These are phyloP conservation scores for Millerago galiae DNA, from an alignment of 805 yeast species.

Conservation along the genomic window DNA sequence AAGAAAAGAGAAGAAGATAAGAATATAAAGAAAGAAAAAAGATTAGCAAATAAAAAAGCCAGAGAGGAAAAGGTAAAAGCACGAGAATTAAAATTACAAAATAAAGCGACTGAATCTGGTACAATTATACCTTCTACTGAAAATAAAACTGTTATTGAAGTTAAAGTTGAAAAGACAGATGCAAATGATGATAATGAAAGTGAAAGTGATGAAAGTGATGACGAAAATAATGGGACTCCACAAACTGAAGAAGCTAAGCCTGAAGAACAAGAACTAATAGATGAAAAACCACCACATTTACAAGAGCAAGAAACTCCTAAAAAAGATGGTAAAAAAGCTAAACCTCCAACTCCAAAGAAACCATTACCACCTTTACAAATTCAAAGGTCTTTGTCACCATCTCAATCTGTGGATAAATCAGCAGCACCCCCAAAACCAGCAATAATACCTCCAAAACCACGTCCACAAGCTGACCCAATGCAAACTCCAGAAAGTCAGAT, in stretches of 20 bases:
- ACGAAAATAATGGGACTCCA: slow-evolving; percentile 5
- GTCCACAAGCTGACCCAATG: slow-evolving; percentile 30
- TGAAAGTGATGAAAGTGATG: slow-evolving; percentile 9
- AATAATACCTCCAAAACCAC: background rate
- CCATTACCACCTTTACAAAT: slow-evolving; percentile 15
- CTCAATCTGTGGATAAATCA: background rate
- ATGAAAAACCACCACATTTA: background rate
- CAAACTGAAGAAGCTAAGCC: background rate
- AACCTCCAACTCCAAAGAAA: slow-evolving; percentile 2
- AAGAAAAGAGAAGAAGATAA: slow-evolving; percentile 37
- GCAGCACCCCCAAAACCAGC: background rate
- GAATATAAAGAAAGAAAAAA: slow-evolving; percentile 29
- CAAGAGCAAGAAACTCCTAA: background rate
- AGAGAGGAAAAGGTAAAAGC: slow-evolving; percentile 28
- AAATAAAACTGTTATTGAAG: slow-evolving; percentile 2
- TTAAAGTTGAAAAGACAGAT: slow-evolving; percentile 1
- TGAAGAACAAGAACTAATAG: background rate
- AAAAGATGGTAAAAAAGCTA: background rate
- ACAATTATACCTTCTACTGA: background rate
- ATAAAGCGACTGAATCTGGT: background rate
- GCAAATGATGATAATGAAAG: slow-evolving; percentile 2
- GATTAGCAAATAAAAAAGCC: slow-evolving; percentile 29
- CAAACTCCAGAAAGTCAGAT: slow-evolving; percentile 62
- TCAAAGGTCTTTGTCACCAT: slow-evolving; percentile 5
- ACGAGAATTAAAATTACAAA: slow-evolving; percentile 8